phyloP scores from a whole-genome alignment of 2,329 filamentous ascomycete species.

The Canariomyces notabilis region DNA sequence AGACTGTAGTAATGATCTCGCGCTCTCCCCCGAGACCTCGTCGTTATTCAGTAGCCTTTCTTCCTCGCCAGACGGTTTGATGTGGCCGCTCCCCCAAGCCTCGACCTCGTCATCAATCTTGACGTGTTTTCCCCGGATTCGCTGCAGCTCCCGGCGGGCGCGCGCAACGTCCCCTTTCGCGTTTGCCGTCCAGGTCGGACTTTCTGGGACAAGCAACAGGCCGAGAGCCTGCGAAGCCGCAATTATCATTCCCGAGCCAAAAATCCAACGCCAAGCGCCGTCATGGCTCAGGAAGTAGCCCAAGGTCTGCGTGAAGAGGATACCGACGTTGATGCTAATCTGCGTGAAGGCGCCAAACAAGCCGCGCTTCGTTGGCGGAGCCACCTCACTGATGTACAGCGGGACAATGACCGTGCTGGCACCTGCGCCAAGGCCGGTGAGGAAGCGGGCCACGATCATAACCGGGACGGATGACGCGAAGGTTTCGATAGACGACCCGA shows the following conservation, averaged over 20 bases:
- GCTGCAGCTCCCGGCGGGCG: conserved; percentile 65
- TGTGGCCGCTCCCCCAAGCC: conserved; percentile 48
- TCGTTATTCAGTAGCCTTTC: conserved; percentile 57
- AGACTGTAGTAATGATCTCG: conserved; percentile 24
- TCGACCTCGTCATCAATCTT: conserved; percentile 71
- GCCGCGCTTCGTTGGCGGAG: conserved; percentile 67
- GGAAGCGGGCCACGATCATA: conserved; percentile 67
- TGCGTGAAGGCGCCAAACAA: conserved; percentile 85
- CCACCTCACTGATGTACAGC: conserved; percentile 88
- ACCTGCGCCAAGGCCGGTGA: conserved; percentile 81
- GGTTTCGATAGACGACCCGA: conserved; percentile 73
- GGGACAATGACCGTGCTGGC: conserved; percentile 89
- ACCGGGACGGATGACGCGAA: conserved; percentile 61
- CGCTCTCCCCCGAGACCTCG: conserved; percentile 22
- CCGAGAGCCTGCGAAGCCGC: conserved; percentile 63
- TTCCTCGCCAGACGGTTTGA: conserved; percentile 54
- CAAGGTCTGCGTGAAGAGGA: conserved; percentile 74
- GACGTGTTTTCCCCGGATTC: conserved; percentile 64
- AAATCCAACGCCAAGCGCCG: conserved; percentile 75
- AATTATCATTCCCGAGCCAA: conserved; percentile 66
- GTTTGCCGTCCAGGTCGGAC: conserved; percentile 74
- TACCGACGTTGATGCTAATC: conserved; percentile 88
- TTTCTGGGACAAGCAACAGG: conserved; percentile 76
- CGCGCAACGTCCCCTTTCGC: conserved; percentile 54
- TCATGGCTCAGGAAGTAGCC: conserved; percentile 84